Conservation (phyloP, 2,329 filamentous ascomycete genomes). For the Aureobasidium pullulans region DNA sequence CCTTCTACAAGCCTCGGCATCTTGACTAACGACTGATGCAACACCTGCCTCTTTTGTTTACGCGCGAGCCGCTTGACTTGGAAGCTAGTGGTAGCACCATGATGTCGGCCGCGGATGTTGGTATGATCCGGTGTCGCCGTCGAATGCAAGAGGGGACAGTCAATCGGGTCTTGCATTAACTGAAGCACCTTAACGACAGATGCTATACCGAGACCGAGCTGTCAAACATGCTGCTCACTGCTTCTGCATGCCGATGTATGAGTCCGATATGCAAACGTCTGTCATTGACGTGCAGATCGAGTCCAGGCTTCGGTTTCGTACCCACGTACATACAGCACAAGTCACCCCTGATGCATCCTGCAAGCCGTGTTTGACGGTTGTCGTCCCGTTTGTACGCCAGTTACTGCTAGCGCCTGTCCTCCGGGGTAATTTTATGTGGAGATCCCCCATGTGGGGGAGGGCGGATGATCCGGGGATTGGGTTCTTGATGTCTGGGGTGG, state of each 20-base stretch:
- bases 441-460: background rate
- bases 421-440: background rate
- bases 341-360: constrained; percentile 1
- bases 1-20: background rate
- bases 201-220: too few relatives aligned
- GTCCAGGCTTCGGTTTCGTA: background rate
- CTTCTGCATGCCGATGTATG: too few relatives aligned
- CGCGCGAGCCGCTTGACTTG: background rate
- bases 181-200: too few relatives aligned
- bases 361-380: background rate
- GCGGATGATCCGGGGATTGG: background rate
- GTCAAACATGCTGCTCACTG: too few relatives aligned
- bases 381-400: background rate
- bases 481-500: background rate
- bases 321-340: background rate
- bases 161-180: too few relatives aligned
- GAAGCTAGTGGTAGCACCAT: background rate
- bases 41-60: background rate
- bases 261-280: too few relatives aligned
- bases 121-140: background rate
- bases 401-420: background rate
- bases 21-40: background rate
- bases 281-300: background rate
- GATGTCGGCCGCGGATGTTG: background rate
- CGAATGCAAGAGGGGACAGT: background rate